phyloP scores from a whole-genome alignment of 441 rosid species.

The Populus hybrid region DNA sequence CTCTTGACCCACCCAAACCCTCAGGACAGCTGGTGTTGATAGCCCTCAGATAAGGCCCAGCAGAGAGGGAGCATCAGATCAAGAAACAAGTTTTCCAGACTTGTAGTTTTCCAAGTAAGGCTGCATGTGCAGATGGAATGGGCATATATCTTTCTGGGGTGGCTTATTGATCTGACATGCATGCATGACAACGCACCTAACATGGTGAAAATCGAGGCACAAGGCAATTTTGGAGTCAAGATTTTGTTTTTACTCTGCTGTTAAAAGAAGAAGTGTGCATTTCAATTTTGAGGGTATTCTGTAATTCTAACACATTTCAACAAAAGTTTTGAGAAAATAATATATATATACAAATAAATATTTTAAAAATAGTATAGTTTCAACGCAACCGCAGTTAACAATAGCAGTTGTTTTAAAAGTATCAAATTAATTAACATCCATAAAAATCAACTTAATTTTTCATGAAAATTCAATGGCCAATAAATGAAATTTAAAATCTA shows the following conservation, averaged over 20 bases:
- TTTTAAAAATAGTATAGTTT: too few species aligned
- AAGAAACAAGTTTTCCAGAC: not conserved
- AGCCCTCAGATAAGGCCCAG: not conserved
- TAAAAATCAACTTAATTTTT: too few species aligned
- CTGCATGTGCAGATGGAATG: not conserved
- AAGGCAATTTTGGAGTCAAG: not conserved
- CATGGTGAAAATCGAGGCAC: not conserved
- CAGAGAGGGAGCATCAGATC: not conserved
- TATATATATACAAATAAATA: too few species aligned
- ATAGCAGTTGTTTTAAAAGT: accelerated
- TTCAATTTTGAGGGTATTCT: too few species aligned
- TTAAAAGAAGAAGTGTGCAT: not conserved
- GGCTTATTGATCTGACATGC: not conserved
- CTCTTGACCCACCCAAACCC: not conserved
- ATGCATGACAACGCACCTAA: not conserved
- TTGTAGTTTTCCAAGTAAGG: not conserved
- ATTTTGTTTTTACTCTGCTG: not conserved
- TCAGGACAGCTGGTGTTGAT: not conserved
- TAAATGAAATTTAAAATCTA: too few species aligned
- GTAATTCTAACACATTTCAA: too few species aligned
- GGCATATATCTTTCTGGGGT: not conserved
- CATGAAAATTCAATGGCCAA: not conserved
- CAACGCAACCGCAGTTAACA: accelerated
- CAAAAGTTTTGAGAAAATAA: too few species aligned
- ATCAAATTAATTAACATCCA: not conserved